Percentiles rank a stretch among this genome's conserved stretches.
Conservation (phyloP, 768 basidiomycete species). For the Guyanaporus albipodus region DNA sequence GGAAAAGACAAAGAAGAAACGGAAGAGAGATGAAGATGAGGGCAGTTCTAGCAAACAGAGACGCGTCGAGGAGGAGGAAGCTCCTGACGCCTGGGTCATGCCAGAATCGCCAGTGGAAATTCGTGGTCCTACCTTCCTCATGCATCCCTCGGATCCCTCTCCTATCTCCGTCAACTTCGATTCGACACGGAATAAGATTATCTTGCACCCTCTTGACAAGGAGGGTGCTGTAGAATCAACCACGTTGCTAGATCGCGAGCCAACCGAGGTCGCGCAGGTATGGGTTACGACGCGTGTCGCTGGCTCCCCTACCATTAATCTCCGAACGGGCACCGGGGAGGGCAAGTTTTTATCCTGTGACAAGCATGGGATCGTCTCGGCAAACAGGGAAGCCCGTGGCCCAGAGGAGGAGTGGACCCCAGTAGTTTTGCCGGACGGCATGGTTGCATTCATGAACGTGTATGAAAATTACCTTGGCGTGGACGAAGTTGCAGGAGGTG, state of each 20-base stretch:
- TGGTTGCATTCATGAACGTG: conserved; percentile 83
- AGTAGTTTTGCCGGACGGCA: conserved; percentile 74
- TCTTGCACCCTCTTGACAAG: conserved; percentile 63
- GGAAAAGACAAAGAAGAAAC: conserved; percentile 80
- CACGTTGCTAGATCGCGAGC: conserved; percentile 59
- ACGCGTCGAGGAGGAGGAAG: conserved; percentile 55
- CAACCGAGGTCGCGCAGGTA: conserved; percentile 82
- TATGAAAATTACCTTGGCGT: conserved; percentile 86
- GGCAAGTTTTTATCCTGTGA: conserved; percentile 91
- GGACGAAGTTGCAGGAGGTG: conserved; percentile 84
- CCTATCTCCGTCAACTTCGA: conserved; percentile 77
- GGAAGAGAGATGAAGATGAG: conserved; percentile 58
- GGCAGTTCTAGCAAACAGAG: conserved; percentile 41
- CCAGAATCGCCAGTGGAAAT: conserved; percentile 70
- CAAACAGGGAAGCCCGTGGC: conserved; percentile 84
- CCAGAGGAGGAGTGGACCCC: conserved; percentile 95
- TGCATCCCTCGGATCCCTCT: conserved; percentile 77
- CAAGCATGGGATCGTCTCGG: conserved; percentile 76
- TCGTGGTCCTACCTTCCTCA: conserved; percentile 83
- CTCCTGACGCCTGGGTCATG: conserved; percentile 75
- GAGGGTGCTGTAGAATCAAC: conserved; percentile 44
- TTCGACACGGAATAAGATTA: conserved; percentile 66
- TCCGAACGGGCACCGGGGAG: conserved; percentile 82
- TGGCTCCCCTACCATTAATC: conserved; percentile 78
- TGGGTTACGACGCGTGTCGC: conserved; percentile 89